Percentiles rank a stretch among this genome's conserved stretches.
phyloP scores from a whole-genome alignment of 2,329 filamentous ascomycete species.

The Ophiocordyceps robertsii region DNA sequence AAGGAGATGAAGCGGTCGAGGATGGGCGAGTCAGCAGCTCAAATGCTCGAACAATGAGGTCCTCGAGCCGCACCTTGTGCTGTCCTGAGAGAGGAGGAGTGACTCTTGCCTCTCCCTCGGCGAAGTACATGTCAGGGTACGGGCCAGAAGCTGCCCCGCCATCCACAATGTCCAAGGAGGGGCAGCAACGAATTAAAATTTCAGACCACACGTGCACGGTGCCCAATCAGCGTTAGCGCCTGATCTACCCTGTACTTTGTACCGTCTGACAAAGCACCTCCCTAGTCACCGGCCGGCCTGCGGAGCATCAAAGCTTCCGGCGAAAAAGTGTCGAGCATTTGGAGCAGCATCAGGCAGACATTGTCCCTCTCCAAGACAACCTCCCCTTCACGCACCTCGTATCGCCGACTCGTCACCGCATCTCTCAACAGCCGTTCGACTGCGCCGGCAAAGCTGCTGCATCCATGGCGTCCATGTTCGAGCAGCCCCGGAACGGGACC shows the following conservation, averaged over 20 bases:
- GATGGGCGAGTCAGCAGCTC: neutral
- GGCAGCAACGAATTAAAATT: conserved; percentile 5
- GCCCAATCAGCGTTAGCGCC: conserved; percentile 4
- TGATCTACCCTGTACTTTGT: too few species aligned
- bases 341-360: conserved; percentile 4
- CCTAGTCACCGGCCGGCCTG: neutral
- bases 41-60: neutral
- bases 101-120: neutral
- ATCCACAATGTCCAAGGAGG: conserved; percentile 5
- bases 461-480: conserved; percentile 86
- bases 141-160: conserved; percentile 7
- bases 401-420: neutral
- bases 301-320: conserved; percentile 13
- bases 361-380: neutral
- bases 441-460: conserved; percentile 8
- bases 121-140: too few species aligned
- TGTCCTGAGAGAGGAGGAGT: neutral
- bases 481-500: conserved; percentile 88
- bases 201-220: conserved; percentile 2
- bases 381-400: conserved; percentile 2
- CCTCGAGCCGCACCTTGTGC: neutral
- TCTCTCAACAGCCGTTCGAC: too few species aligned
- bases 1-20: neutral
- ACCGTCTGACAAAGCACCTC: too few species aligned
- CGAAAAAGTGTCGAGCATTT: conserved; percentile 13